Percentiles rank a stretch among this genome's conserved stretches.
Evolutionary conservation across 2,329 filamentous ascomycete genomes (phyloP).

Genomic region (Amauroascus verrucosus): DNA sequence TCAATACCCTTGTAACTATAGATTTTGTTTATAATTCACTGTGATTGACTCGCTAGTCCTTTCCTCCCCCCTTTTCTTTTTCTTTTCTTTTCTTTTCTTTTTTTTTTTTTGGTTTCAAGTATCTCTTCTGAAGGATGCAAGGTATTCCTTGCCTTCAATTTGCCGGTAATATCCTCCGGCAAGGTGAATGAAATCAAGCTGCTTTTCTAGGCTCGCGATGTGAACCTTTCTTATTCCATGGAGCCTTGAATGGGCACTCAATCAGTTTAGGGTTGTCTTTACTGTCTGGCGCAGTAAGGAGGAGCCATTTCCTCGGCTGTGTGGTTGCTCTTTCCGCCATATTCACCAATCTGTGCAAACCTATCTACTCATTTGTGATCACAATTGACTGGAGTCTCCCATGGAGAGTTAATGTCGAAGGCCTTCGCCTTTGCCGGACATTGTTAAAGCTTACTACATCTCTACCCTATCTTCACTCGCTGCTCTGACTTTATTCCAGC

Average conservation of each 20-base stretch:
- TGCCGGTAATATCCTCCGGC: too few species aligned
- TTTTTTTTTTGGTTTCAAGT: background rate
- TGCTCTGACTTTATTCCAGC: too few species aligned
- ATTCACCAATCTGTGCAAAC: background rate
- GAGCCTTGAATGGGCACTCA: background rate
- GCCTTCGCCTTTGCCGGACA: background rate
- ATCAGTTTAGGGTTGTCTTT: background rate
- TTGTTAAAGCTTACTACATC: too few species aligned
- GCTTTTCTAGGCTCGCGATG: background rate
- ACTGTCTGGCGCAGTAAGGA: background rate
- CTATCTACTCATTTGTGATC: background rate
- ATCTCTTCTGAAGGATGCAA: background rate
- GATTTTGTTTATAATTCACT: constrained; percentile 3
- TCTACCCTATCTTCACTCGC: too few species aligned
- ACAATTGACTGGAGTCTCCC: background rate
- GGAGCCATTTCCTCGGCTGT: background rate
- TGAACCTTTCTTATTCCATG: too few species aligned
- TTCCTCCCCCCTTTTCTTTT: too few species aligned
- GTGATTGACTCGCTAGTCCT: background rate
- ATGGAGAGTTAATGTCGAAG: too few species aligned
- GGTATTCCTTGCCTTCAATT: background rate
- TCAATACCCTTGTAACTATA: constrained; percentile 10
- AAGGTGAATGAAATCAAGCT: background rate
- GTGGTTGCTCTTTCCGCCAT: background rate
- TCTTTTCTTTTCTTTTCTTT: too few species aligned